These are phyloP conservation scores for Ceratocystis colombiana DNA, from an alignment of 2,329 filamentous ascomycete species.

Conservation along the genomic window DNA sequence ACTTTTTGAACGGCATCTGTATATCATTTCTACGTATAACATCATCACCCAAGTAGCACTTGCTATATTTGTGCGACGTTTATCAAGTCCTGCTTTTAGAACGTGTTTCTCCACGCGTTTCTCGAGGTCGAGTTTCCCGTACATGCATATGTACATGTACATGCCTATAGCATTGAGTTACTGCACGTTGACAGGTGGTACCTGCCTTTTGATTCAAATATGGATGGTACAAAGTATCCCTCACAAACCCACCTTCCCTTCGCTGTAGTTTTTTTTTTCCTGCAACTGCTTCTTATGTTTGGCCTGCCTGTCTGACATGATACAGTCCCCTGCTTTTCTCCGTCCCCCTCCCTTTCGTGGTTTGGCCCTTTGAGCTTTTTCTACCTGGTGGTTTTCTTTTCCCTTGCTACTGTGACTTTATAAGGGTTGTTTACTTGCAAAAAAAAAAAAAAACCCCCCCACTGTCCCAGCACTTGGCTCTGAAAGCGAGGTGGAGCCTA, in stretches of 20 bases:
- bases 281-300: neutral
- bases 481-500: neutral
- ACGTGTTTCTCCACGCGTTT: conserved; percentile 1
- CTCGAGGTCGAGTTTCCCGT: neutral
- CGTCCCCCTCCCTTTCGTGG: neutral
- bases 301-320: neutral
- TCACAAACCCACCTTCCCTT: neutral
- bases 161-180: neutral
- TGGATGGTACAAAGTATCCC: neutral
- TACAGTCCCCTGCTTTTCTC: neutral
- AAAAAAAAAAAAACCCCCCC: too few relatives aligned
- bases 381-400: neutral
- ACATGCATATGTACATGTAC: neutral
- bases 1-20: neutral
- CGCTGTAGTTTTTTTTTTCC: neutral
- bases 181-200: conserved; percentile 10
- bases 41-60: neutral
- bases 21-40: neutral
- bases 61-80: neutral
- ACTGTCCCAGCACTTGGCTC: neutral
- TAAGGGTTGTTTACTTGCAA: too few relatives aligned
- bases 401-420: neutral
- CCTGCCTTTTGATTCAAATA: conserved; percentile 6
- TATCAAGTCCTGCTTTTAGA: neutral
- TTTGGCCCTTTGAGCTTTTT: neutral